phyloP scores from a whole-genome alignment of 768 basidiomycete genomes.

The Gymnopilus dilepis region DNA sequence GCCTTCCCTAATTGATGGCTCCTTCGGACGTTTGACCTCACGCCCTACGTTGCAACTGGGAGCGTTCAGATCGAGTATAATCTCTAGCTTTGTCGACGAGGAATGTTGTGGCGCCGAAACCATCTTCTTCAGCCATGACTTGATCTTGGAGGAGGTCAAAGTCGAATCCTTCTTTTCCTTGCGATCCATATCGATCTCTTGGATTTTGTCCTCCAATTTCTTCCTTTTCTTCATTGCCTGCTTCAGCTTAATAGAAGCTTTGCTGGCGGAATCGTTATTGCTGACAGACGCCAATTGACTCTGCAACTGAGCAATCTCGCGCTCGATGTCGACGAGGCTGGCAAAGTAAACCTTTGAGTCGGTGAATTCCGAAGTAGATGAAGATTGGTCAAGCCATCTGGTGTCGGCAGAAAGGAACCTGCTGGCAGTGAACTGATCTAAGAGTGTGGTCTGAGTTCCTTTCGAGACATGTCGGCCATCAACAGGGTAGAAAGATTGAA shows the following conservation, averaged over 20 bases:
- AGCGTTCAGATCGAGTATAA: conserved; percentile 45
- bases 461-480: conserved; percentile 23
- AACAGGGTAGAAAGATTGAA: conserved; percentile 4
- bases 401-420: conserved; percentile 22
- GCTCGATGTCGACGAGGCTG: conserved; percentile 34
- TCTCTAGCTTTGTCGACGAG: conserved; percentile 37
- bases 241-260: conserved; percentile 38
- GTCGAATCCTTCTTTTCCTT: conserved; percentile 32
- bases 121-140: conserved; percentile 69
- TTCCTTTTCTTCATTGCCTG: conserved; percentile 49
- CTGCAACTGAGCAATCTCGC: conserved; percentile 32
- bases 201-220: conserved; percentile 40
- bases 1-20: conserved; percentile 16
- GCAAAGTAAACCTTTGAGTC: conserved; percentile 37
- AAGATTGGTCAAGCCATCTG: conserved; percentile 44
- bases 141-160: conserved; percentile 54
- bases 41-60: conserved; percentile 45
- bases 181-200: conserved; percentile 31
- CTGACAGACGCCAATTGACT: conserved; percentile 16
- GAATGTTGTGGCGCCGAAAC: conserved; percentile 44
- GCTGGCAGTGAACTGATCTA: conserved; percentile 22
- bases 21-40: conserved; percentile 34
- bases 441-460: conserved; percentile 35
- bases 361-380: conserved; percentile 38
- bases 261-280: conserved; percentile 12